These are phyloP conservation scores for Fusarium protoensiforme DNA, from an alignment of 2,329 filamentous ascomycete genomes.

Conservation along the genomic window DNA sequence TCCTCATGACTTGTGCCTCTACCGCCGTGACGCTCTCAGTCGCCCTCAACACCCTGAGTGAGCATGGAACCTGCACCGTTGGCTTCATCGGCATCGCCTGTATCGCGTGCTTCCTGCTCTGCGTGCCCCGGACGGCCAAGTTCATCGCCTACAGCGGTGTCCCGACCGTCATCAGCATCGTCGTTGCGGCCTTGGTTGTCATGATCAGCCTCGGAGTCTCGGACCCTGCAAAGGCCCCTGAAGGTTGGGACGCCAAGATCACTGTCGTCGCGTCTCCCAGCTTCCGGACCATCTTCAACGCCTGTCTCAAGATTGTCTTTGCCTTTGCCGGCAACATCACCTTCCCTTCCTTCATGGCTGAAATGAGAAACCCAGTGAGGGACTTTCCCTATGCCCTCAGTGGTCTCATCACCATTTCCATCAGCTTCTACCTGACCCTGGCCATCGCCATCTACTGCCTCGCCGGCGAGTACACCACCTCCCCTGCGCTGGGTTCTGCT, in stretches of 20 bases:
- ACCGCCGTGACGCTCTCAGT: conserved; percentile 6
- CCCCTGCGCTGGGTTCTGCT: conserved; percentile 26
- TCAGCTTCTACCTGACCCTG: conserved; percentile 18
- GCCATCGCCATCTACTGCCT: conserved; percentile 28
- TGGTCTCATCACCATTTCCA: conserved; percentile 14
- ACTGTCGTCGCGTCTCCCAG: background rate
- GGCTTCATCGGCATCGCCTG: background rate
- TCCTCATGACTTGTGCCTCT: conserved; percentile 6
- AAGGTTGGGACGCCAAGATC: conserved; percentile 14
- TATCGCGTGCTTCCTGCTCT: background rate
- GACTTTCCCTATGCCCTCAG: conserved; percentile 24
- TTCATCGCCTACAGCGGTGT: conserved; percentile 4
- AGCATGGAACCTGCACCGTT: background rate
- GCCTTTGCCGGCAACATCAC: conserved; percentile 31
- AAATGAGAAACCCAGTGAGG: conserved; percentile 26
- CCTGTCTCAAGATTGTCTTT: conserved; percentile 21
- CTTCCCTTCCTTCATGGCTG: conserved; percentile 30
- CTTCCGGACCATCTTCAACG: conserved; percentile 12
- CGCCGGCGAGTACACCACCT: conserved; percentile 21
- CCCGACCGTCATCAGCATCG: conserved; percentile 4
- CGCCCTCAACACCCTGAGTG: background rate
- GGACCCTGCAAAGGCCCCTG: background rate
- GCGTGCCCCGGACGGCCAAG: background rate
- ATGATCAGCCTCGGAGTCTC: conserved; percentile 8
- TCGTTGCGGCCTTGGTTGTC: conserved; percentile 2